Percentiles rank a stretch among this genome's conserved stretches.
These are phyloP conservation scores for Aspergillus sp. DNA, from an alignment of 2,329 filamentous ascomycete species.

Conservation along the genomic window DNA sequence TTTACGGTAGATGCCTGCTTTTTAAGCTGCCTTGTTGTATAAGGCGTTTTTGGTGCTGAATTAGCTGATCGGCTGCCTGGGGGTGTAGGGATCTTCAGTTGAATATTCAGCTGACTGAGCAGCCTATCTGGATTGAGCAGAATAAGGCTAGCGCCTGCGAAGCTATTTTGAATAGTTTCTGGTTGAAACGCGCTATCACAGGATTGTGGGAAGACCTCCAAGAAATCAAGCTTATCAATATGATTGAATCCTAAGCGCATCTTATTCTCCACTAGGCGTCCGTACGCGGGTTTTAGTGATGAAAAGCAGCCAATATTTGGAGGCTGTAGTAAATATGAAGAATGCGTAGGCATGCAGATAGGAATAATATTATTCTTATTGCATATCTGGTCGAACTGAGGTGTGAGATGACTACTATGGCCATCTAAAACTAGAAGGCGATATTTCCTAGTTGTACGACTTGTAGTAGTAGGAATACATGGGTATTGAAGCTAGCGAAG, in stretches of 20 bases:
- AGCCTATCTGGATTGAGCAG: not conserved
- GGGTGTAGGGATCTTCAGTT: not conserved
- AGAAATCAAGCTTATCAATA: constrained; percentile 13
- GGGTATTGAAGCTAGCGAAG: not conserved
- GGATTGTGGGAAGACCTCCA: not conserved
- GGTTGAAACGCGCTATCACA: not conserved
- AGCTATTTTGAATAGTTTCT: not conserved
- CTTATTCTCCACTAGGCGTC: not conserved
- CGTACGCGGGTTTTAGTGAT: constrained; percentile 3
- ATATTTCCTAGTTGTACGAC: constrained; percentile 1
- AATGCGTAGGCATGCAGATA: not conserved
- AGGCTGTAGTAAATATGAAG: constrained; percentile 6
- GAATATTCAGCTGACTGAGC: not conserved
- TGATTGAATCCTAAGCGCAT: constrained; percentile 1
- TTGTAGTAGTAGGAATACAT: not conserved
- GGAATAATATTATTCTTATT: constrained; percentile 13
- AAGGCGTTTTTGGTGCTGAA: not conserved
- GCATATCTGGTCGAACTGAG: constrained; percentile 10
- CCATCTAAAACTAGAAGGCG: constrained; percentile 7
- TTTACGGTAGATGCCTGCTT: not conserved
- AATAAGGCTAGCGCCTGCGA: not conserved
- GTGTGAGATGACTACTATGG: constrained; percentile 10
- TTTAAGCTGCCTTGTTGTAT: not conserved
- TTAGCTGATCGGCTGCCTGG: not conserved
- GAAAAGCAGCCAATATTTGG: constrained; percentile 15